These are phyloP conservation scores for Leucoagaricus sp. DNA, from an alignment of 1,284 basidiomycete genomes.

Conservation along the genomic window DNA sequence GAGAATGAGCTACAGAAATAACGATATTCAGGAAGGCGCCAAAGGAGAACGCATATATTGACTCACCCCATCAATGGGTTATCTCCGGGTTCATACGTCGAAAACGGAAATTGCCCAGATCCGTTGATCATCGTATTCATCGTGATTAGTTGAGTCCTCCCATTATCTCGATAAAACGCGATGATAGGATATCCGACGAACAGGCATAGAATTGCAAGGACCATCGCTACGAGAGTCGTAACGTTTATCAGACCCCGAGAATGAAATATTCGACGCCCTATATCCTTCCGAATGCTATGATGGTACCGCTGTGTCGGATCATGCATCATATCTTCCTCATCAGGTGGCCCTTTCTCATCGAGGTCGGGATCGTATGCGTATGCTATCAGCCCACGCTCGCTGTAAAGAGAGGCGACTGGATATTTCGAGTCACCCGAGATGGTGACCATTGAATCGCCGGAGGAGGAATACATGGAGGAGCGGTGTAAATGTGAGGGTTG, in stretches of 20 bases:
- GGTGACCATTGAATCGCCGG: conserved; percentile 28
- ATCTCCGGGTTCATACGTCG: neutral
- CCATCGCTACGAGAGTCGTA: conserved; percentile 27
- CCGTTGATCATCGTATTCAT: conserved; percentile 37
- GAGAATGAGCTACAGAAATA: neutral
- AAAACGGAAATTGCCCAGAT: conserved; percentile 34
- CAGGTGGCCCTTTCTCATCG: conserved; percentile 27
- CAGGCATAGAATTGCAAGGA: conserved; percentile 29
- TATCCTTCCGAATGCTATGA: neutral
- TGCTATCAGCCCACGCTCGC: conserved; percentile 31
- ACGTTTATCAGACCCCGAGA: conserved; percentile 29
- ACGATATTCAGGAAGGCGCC: neutral
- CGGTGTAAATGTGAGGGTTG: conserved; percentile 16
- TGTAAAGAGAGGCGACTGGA: conserved; percentile 18
- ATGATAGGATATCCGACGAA: conserved; percentile 37
- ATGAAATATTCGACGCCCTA: conserved; percentile 12
- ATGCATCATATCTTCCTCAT: conserved; percentile 31
- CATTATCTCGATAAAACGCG: conserved; percentile 23
- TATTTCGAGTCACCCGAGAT: conserved; percentile 37
- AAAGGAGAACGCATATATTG: neutral
- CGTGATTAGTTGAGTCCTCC: conserved; percentile 27
- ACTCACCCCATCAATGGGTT: neutral
- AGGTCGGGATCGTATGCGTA: conserved; percentile 37
- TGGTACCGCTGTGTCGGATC: conserved; percentile 25
- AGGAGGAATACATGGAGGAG: conserved; percentile 25